Evolutionary conservation across 805 yeast species (phyloP), one percentile per base, ranked within the genome.

Genomic region (Candida nanaspora): DNA sequence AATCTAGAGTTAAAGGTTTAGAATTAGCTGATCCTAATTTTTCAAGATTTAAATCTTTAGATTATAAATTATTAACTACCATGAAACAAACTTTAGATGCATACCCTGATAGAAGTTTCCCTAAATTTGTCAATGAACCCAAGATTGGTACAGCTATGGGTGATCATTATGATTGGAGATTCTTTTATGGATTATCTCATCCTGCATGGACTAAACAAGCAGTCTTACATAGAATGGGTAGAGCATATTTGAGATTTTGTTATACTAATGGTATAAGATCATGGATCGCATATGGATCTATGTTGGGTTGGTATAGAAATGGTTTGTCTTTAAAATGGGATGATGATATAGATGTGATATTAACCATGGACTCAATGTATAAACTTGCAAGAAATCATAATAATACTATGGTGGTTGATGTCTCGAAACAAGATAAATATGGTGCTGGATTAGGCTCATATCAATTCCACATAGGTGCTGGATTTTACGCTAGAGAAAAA

Each of bases 271-370:
- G 76, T 2, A 46, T 77, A 7, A 57, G 65, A 9, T 67, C 82
- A 4, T 79, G 82, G 85, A 62, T 79, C 7, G 82, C 82, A 1
- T 85, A 80, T 53, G 87, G 87, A 2, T 62, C 82, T 2, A 61
- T 80, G 46, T 63, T 78, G 30, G 77, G 82, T 11, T 78, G 83
- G 75, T 63, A 75, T 47, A 77, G 83, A 74, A 77, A 78, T 51
- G 85, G 86, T 0, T 47, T 74, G 40, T 61, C 66, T 6, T 68
- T 80, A 55, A 82, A 84, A 1, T 80, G 85, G 84, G 87, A 80
- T 53, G 66, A 69, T 41, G 87, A 80, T 54, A 60, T 76, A 38
- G 87, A 80, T 59, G 78, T 80, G 20, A 82, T 80, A 48, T 69
- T 80, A 65, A 75, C 86, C 1, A 62, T 74, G 42, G 55, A 46